Percentiles rank a stretch among this genome's conserved stretches.
Conservation (phyloP, 345 rosid species). For the Salix brachista region DNA sequence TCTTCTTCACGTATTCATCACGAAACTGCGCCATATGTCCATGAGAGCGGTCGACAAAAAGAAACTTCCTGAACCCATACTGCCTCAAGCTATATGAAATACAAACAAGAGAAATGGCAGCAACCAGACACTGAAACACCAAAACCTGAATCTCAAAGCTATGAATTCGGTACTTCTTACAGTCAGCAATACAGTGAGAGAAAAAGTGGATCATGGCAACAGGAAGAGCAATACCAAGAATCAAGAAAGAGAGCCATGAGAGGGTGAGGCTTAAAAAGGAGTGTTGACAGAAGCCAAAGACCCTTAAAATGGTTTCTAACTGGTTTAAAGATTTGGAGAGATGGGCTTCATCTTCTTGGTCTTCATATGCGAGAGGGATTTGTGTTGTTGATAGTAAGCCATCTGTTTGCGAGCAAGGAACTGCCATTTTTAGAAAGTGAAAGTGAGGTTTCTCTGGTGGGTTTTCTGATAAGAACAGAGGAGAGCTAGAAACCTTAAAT, state of each 20-base stretch:
- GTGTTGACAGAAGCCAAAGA: slow-evolving; percentile 36
- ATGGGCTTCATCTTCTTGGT: slow-evolving; percentile 9
- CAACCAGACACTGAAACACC: slow-evolving; percentile 31
- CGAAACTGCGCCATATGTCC: slow-evolving; percentile 22
- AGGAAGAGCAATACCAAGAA: slow-evolving; percentile 37
- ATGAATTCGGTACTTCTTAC: slow-evolving; percentile 17
- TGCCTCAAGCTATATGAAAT: slow-evolving; percentile 34
- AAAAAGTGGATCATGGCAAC: slow-evolving; percentile 3
- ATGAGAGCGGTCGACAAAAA: slow-evolving; percentile 34
- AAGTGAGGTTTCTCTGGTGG: neutral
- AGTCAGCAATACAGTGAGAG: slow-evolving; percentile 8
- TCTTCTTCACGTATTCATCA: slow-evolving; percentile 25
- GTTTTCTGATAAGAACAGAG: neutral
- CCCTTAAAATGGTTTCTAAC: slow-evolving; percentile 25
- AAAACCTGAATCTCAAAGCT: slow-evolving; percentile 31
- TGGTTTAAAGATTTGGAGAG: slow-evolving; percentile 26
- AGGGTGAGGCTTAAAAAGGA: slow-evolving; percentile 19
- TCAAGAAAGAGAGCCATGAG: slow-evolving; percentile 35
- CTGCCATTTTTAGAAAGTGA: neutral
- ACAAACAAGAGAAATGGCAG: slow-evolving; percentile 31
- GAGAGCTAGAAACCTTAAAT: neutral
- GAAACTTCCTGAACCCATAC: slow-evolving; percentile 35
- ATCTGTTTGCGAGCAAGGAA: neutral
- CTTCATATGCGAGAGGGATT: neutral
- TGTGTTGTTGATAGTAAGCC: neutral